Percentiles rank a stretch among this genome's conserved stretches.
Evolutionary conservation across 2,329 filamentous ascomycete genomes (phyloP).

Genomic region (Eutypa lata): DNA sequence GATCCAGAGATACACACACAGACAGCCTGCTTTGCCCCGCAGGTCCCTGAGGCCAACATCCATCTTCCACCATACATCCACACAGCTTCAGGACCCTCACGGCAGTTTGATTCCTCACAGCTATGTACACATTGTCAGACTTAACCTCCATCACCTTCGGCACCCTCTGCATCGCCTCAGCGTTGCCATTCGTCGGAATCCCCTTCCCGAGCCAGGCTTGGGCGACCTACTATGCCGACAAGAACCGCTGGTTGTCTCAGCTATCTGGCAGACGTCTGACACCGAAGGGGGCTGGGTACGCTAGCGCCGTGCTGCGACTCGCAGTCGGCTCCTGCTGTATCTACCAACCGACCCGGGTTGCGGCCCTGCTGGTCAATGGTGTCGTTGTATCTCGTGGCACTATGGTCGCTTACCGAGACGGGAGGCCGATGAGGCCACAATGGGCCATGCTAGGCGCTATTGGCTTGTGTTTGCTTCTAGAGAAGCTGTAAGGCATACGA

Average conservation of each 20-base stretch:
- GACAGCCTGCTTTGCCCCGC: too few species aligned
- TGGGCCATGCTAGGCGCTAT: conserved; percentile 17
- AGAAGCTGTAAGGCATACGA: too few species aligned
- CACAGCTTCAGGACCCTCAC: too few species aligned
- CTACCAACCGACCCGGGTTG: conserved; percentile 13
- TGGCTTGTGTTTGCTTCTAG: neutral
- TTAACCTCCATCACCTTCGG: conserved; percentile 13
- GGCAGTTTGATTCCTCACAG: too few species aligned
- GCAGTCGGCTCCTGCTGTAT: conserved; percentile 17
- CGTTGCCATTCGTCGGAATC: conserved; percentile 19
- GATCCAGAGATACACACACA: too few species aligned
- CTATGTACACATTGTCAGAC: neutral
- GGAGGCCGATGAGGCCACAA: conserved; percentile 16
- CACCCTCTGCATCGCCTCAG: conserved; percentile 17
- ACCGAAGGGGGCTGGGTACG: conserved; percentile 15
- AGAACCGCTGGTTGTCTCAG: conserved; percentile 17
- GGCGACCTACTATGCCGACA: conserved; percentile 20
- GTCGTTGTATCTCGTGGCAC: conserved; percentile 15
- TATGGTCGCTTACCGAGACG: conserved; percentile 13
- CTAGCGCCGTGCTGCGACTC: conserved; percentile 13
- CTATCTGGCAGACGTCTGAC: conserved; percentile 14
- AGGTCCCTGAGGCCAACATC: too few species aligned
- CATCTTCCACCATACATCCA: too few species aligned
- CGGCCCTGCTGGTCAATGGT: conserved; percentile 14
- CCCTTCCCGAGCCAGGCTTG: conserved; percentile 14